Conservation (phyloP, 2,329 filamentous ascomycete species). For the Pestalotiopsis sp. region DNA sequence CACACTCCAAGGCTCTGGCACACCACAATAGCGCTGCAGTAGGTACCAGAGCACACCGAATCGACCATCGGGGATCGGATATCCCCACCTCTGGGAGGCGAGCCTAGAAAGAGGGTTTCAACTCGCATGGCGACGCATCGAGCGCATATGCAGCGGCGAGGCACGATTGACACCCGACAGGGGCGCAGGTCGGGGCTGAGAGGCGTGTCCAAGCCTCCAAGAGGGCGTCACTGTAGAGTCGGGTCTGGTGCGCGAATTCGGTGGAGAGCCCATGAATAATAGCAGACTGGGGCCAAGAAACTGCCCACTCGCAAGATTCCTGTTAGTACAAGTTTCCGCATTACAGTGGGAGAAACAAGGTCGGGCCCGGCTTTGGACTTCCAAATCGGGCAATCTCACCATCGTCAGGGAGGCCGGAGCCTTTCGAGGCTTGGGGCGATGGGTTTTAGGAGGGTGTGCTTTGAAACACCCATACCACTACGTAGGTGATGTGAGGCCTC, state of each 20-base stretch:
- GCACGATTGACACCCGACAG: too few species aligned
- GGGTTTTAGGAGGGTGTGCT: slow-evolving; percentile 4
- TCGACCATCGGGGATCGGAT: too few species aligned
- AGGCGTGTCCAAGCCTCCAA: too few species aligned
- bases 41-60: too few species aligned
- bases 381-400: slow-evolving; percentile 5
- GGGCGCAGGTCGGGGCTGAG: too few species aligned
- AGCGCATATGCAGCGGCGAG: too few species aligned
- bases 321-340: slow-evolving; percentile 6
- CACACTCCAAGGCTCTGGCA: not conserved
- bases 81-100: too few species aligned
- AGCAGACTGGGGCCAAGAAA: slow-evolving; percentile 1
- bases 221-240: not conserved
- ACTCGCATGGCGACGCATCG: too few species aligned
- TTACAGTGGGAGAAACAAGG: slow-evolving; percentile 13
- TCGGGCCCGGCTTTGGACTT: not conserved
- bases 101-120: too few species aligned
- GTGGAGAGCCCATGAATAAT: slow-evolving; percentile 14
- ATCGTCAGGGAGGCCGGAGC: not conserved
- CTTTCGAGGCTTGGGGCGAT: not conserved
- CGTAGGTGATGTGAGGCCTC: not conserved
- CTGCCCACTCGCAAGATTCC: not conserved
- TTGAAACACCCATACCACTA: not conserved
- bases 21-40: not conserved
- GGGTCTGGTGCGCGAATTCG: slow-evolving; percentile 13